A percentile compares a stretch with the other conserved stretches of the same genome.
These are phyloP conservation scores for Boletus rex-veris DNA, from an alignment of 768 basidiomycete genomes.

Conservation along the genomic window DNA sequence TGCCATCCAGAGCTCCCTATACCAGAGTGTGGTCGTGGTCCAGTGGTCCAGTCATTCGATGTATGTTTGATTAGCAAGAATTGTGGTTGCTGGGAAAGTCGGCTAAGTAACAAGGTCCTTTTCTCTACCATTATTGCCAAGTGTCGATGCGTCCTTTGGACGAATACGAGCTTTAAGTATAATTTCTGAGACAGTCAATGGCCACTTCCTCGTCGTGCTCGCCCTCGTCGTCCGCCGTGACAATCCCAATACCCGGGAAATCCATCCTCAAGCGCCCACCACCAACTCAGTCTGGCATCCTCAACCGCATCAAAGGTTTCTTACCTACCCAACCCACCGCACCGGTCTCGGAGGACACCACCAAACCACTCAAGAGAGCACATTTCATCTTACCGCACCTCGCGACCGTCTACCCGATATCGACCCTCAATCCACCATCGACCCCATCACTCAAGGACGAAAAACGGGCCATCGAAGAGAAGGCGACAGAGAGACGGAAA, in stretches of 20 bases:
- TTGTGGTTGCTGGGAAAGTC: neutral
- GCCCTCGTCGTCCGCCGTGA: constrained; percentile 78
- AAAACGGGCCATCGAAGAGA: constrained; percentile 73
- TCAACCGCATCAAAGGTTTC: constrained; percentile 72
- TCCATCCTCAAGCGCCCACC: constrained; percentile 79
- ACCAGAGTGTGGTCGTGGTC: too few relatives aligned
- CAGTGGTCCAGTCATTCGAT: too few relatives aligned
- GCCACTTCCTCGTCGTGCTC: constrained; percentile 45
- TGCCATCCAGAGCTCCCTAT: too few relatives aligned
- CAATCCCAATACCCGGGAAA: constrained; percentile 74
- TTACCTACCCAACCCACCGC: constrained; percentile 53
- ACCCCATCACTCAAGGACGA: constrained; percentile 77
- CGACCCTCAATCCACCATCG: constrained; percentile 77
- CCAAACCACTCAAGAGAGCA: constrained; percentile 74
- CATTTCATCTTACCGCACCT: constrained; percentile 89
- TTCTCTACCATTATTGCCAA: too few relatives aligned
- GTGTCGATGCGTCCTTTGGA: too few relatives aligned
- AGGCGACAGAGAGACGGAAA: constrained; percentile 64
- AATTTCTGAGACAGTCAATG: constrained; percentile 10
- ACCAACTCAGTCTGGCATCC: constrained; percentile 62
- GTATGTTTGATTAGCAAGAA: neutral
- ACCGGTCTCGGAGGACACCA: constrained; percentile 38
- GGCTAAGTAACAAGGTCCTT: neutral
- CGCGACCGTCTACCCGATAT: constrained; percentile 88
- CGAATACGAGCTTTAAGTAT: too few relatives aligned